Evolutionary conservation across 2,329 filamentous ascomycete species (phyloP), one percentile per base, ranked within the genome.

Genomic region (Arthrinium puccinioides): DNA sequence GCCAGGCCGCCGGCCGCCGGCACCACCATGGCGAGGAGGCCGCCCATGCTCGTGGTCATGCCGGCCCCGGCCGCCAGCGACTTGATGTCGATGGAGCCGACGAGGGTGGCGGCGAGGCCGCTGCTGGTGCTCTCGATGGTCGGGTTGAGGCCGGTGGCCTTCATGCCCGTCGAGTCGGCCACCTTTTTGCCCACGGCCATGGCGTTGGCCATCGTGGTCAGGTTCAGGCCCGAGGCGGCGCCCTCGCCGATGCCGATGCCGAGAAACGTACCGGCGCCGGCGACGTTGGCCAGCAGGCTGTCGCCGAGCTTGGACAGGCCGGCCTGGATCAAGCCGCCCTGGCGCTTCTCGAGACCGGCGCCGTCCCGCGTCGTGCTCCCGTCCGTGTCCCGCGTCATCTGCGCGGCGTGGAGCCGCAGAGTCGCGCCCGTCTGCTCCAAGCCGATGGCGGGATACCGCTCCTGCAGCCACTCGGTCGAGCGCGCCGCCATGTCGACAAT

Each of bases 71-170:
- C 35, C 5, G 37, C 26, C 9, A 50, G 31, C 11, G 36, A 41
- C 0, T 37, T 41, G 18, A 53, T 10, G 36, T 54, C 43, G 20
- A 55, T 30, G 4, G 55, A 36, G 11, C 51, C 48, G 5, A 60
- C 37, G 1, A 57, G 44, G 4, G 55, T 51, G 1, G 53, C 47
- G 1, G 50, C 44, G 3, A 54, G 41, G 3, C 57, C 57, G 32
- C 52, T 49, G 25, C 51, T 53, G 6, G 53, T 43, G 32, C 52
- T 56, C 36, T 56, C 49, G 31, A 60, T 44, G 3, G 48, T 41
- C 0, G 53, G 50, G 37, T 57, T 57, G 15, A 60, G 42, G 13
- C 55, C 54, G 8, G 47, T 51, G 9, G 45, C 47, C 9, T 50
- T 33, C 47, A 55, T 50, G n/a, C 46, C 45, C 42, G 56, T 59